Base-by-base conservation (phyloP, 2,329 filamentous ascomycete species). In the Colletotrichum spinosum region DNA sequence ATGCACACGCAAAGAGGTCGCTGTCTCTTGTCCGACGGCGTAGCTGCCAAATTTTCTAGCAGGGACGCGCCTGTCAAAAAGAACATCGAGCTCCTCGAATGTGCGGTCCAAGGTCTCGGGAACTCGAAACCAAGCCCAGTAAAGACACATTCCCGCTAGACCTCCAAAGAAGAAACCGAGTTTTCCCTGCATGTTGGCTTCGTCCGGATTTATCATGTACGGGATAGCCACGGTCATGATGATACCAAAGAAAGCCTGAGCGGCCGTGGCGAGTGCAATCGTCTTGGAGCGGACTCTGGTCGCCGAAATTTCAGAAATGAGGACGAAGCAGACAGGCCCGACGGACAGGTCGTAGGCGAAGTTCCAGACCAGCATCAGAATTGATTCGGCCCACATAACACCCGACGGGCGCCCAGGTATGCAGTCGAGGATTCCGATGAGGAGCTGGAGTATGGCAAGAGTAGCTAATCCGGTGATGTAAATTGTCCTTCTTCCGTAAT, bases 261-360 rank as follows among this genome's bases (percentile, higher is more conserved):
- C 72, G 3, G 80, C 79, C 7, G 80, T 82, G 10, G 79, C 79
- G 12, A 82, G 73, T 41, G 80, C 79, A 34, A 82, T 82, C 2
- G 77, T 81, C 73, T 81, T 81, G 15, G 79, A 80, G 8, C 80
- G 74, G 8, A 82, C 78, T 13, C 80, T 76, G 2, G 79, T 82
- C 13, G 80, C 79, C 1, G 79, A 81, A 37, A 79, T 71, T 77
- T 88, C 76, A 69, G 85, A 86, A 67, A 88, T 83, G 69, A 87
- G 84, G 38, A 86, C 70, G 81, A 86, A 44, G 62, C 60, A 67
- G 13, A 70, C 51, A 34, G 69, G 78, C 0, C 78, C 78, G 34
- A 80, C 75, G 6, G 78, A 79, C 44, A 71, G 71, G 64, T 80
- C 73, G 58, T 79, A 80, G 53, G 59, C 52, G 37, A 69, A 73